phyloP scores from a whole-genome alignment of 768 basidiomycete genomes.

The Candolleomyces eurysporus region DNA sequence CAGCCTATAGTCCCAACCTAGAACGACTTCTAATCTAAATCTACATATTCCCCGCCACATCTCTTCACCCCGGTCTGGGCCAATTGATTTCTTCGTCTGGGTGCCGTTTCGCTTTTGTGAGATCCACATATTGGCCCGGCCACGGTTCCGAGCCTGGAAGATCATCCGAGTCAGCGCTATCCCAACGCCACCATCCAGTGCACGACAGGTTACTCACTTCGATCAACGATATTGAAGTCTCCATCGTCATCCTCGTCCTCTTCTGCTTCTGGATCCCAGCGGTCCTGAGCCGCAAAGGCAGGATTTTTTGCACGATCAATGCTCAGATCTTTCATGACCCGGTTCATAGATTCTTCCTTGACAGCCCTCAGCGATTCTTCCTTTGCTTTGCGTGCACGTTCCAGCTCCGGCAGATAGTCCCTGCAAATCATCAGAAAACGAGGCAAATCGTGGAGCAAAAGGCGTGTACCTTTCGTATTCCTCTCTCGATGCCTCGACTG shows the following conservation, averaged over 20 bases:
- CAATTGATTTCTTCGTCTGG: slow-evolving; percentile 61
- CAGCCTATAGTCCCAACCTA: no score
- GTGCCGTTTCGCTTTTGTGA: slow-evolving; percentile 57
- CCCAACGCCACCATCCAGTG: neutral
- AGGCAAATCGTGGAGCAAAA: neutral
- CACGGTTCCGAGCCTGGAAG: slow-evolving; percentile 61
- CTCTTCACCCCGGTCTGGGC: slow-evolving; percentile 62
- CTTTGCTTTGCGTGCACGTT: slow-evolving; percentile 61
- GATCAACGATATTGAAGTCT: slow-evolving; percentile 65
- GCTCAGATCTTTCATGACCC: slow-evolving; percentile 76
- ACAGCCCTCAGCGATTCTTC: slow-evolving; percentile 61
- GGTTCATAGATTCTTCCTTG: slow-evolving; percentile 75
- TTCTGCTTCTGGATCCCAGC: slow-evolving; percentile 60
- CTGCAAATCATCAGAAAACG: slow-evolving; percentile 37
- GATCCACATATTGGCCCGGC: slow-evolving; percentile 75
- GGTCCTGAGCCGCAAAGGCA: slow-evolving; percentile 49
- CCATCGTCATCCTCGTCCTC: slow-evolving; percentile 52
- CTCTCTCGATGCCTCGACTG: slow-evolving; percentile 81
- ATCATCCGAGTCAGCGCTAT: slow-evolving; percentile 3
- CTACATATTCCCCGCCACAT: no score
- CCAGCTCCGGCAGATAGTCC: slow-evolving; percentile 90
- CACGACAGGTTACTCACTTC: slow-evolving; percentile 46
- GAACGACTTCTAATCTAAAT: no score
- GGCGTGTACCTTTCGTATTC: slow-evolving; percentile 82
- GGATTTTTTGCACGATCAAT: slow-evolving; percentile 68